Percentiles rank a stretch among this genome's conserved stretches.
Evolutionary conservation across 2,329 filamentous ascomycete genomes (phyloP).

Genomic region (Alternaria arborescens): DNA sequence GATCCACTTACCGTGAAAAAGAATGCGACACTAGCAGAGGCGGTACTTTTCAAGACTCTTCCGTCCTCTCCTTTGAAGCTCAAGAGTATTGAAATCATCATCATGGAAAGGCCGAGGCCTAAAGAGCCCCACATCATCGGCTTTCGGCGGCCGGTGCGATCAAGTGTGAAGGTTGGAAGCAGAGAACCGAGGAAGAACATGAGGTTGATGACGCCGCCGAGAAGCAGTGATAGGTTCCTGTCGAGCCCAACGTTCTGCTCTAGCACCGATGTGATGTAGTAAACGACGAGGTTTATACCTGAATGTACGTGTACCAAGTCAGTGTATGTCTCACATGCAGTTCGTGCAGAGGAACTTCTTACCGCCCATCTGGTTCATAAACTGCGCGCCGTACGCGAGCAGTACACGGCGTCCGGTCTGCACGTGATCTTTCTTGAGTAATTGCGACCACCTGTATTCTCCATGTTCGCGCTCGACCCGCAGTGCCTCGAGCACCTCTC

Average conservation of each 20-base stretch:
- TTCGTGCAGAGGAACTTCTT: conserved; percentile 9
- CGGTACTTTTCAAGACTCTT: conserved; percentile 51
- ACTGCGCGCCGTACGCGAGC: conserved; percentile 52
- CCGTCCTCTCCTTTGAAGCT: conserved; percentile 51
- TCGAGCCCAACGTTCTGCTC: conserved; percentile 57
- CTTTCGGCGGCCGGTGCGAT: conserved; percentile 40
- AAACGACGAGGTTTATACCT: conserved; percentile 32
- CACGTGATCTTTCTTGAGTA: conserved; percentile 52
- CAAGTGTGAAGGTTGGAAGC: conserved; percentile 53
- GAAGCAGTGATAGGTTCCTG: conserved; percentile 55
- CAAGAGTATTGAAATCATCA: conserved; percentile 51
- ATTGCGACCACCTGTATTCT: conserved; percentile 50
- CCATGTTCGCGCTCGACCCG: conserved; percentile 49
- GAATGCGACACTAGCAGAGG: conserved; percentile 59
- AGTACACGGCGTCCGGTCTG: conserved; percentile 53
- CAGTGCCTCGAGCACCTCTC: conserved; percentile 48
- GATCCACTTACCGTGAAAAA: conserved; percentile 56
- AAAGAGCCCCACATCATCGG: conserved; percentile 47
- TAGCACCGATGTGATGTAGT: conserved; percentile 57
- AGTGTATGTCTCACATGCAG: not conserved
- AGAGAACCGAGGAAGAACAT: conserved; percentile 44
- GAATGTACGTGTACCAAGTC: not conserved
- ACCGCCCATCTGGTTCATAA: conserved; percentile 52
- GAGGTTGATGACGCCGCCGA: conserved; percentile 55
- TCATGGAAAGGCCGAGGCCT: conserved; percentile 42